Evolutionary conservation across 208 protist genomes (phyloP), one percentile per base, ranked within the genome.

Genomic region (Ichthyophonus hoferi): DNA sequence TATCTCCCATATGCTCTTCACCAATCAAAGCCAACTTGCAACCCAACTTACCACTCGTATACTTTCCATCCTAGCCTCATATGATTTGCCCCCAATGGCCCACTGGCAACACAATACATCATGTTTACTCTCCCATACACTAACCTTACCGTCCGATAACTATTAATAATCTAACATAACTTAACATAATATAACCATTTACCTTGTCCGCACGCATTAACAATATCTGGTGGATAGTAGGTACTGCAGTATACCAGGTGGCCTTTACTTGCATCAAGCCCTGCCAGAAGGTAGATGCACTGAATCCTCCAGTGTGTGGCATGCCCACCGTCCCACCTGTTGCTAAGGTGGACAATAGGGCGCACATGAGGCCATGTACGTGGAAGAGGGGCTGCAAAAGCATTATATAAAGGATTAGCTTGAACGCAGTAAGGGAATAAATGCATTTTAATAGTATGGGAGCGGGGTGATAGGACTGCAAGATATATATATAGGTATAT

Each of bases 191-290:
- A n/a, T n/a, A n/a, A n/a, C n/a, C n/a, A n/a, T n/a, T n/a, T n/a
- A 84, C 88, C 35, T 67, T 58, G 41, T 92, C 82, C 42, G 86
- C 79, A 24, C 81, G 33, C 1, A 77, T 38, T 1, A 93, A 79
- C 34, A 94, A 58, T 42, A 94, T 94, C n/a, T 93, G 85, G 42
- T 94, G 93, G 38, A 94, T 94, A 1, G 93, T 93, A 34, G 93
- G 92, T 31, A 94, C 93, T 33, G 93, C 93, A 34, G 87, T 90
- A 77, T 94, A 94, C 93, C 93, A 94, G 1, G 79, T 94, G 34
- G 58, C 42, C 1, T 84, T 42, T 38, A 88, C 43, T 12, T 17
- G 1, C 35, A 89, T 38, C 2, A 90, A 35, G 17, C 67, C 34
- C 2, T 1, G 7, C 88, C 85, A 90, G 79, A 90, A 89, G 34